Percentiles rank a stretch among this genome's conserved stretches.
phyloP scores from a whole-genome alignment of 2,329 filamentous ascomycete genomes.

The Aspergillaceae sp. region DNA sequence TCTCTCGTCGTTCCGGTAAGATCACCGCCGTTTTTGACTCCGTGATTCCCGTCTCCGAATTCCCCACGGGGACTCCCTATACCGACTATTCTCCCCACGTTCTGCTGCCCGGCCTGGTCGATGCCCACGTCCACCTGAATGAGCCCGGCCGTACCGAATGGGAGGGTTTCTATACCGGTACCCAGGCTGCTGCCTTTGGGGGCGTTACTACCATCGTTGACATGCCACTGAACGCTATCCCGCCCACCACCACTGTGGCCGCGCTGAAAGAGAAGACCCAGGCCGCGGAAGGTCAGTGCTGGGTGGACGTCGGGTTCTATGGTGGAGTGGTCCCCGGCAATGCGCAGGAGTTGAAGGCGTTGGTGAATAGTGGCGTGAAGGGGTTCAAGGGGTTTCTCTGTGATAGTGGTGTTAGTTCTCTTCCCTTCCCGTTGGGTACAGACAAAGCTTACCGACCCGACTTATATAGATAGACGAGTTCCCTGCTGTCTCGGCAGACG shows the following conservation, averaged over 20 bases:
- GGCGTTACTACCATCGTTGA: slow-evolving; percentile 95
- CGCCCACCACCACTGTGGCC: slow-evolving; percentile 80
- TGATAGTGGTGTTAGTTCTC: slow-evolving; percentile 72
- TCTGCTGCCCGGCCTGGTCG: slow-evolving; percentile 82
- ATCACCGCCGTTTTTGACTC: slow-evolving; percentile 67
- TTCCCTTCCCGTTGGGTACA: background rate
- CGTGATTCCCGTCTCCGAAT: slow-evolving; percentile 65
- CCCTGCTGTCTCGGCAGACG: slow-evolving; percentile 71
- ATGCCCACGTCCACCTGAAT: slow-evolving; percentile 95
- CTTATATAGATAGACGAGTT: slow-evolving; percentile 75
- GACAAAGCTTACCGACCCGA: background rate
- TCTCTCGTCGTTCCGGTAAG: slow-evolving; percentile 73
- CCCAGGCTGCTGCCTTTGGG: slow-evolving; percentile 84
- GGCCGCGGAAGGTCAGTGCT: slow-evolving; percentile 79
- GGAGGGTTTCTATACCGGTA: slow-evolving; percentile 96
- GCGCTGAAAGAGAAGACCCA: slow-evolving; percentile 77
- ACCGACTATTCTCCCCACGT: slow-evolving; percentile 76
- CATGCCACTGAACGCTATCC: slow-evolving; percentile 96
- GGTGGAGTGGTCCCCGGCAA: slow-evolving; percentile 92
- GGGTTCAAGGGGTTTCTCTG: slow-evolving; percentile 98
- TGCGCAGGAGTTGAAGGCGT: slow-evolving; percentile 62
- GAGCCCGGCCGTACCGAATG: slow-evolving; percentile 95
- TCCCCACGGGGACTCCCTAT: slow-evolving; percentile 65
- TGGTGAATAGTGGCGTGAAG: slow-evolving; percentile 77
- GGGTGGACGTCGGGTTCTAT: slow-evolving; percentile 98